Conservation (phyloP, 768 basidiomycete species). For the Harrya chromipes region DNA sequence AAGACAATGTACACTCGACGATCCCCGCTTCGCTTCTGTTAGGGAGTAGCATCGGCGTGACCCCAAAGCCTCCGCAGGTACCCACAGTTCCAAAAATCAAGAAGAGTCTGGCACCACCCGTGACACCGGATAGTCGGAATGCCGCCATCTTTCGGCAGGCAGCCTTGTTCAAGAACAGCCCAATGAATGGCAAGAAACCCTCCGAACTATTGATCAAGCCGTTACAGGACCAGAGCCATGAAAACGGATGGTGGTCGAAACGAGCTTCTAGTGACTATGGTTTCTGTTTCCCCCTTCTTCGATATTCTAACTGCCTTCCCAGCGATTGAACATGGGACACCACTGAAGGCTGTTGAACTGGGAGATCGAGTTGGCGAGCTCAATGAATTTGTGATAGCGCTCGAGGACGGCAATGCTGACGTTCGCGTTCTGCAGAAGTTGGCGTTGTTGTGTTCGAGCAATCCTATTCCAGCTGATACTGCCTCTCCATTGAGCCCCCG, state of each 20-base stretch:
- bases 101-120: slow-evolving; percentile 39
- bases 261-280: slow-evolving; percentile 59
- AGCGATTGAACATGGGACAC: slow-evolving; percentile 46
- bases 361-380: slow-evolving; percentile 49
- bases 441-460: slow-evolving; percentile 57
- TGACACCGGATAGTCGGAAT: slow-evolving; percentile 63
- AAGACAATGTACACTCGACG: slow-evolving; percentile 46
- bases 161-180: slow-evolving; percentile 80
- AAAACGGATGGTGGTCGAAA: slow-evolving; percentile 84
- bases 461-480: slow-evolving; percentile 43
- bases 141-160: slow-evolving; percentile 66
- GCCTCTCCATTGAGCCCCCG: slow-evolving; percentile 54
- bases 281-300: background rate
- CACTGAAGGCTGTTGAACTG: slow-evolving; percentile 38
- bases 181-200: slow-evolving; percentile 49
- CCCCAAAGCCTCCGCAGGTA: slow-evolving; percentile 38
- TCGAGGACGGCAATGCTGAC: slow-evolving; percentile 53
- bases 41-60: slow-evolving; percentile 36
- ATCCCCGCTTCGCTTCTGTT: slow-evolving; percentile 55
- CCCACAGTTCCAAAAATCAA: slow-evolving; percentile 34
- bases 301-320: slow-evolving; percentile 8
- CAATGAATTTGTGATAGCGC: slow-evolving; percentile 46
- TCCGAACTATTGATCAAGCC: slow-evolving; percentile 65
- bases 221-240: slow-evolving; percentile 61
- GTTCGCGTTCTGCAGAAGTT: slow-evolving; percentile 61